phyloP scores from a whole-genome alignment of 2,329 filamentous ascomycete genomes.

The Xylariomycetidae sp. region DNA sequence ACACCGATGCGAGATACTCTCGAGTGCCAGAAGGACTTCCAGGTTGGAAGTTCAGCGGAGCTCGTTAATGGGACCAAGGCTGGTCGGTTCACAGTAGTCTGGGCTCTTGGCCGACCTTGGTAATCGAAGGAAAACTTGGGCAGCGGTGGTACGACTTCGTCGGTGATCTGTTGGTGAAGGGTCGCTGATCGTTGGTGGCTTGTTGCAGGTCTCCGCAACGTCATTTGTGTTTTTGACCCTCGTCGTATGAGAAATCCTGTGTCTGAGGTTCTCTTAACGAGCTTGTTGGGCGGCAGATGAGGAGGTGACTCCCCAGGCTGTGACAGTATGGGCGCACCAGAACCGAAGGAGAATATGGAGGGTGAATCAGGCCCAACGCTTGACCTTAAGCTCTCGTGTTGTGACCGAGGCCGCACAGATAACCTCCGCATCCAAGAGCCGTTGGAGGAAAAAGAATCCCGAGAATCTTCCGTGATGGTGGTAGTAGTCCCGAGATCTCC shows the following conservation, averaged over 20 bases:
- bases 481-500: conserved; percentile 15
- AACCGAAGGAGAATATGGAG: conserved; percentile 63
- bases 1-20: conserved; percentile 22
- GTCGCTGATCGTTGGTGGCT: conserved; percentile 74
- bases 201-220: conserved; percentile 68
- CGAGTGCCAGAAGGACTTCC: conserved; percentile 56
- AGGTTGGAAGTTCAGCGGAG: conserved; percentile 31
- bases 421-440: conserved; percentile 71
- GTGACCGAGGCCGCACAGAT: conserved; percentile 60
- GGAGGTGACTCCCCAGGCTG: conserved; percentile 32
- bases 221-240: conserved; percentile 56
- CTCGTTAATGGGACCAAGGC: too few species aligned
- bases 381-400: conserved; percentile 60
- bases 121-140: conserved; percentile 27
- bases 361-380: conserved; percentile 62
- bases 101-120: conserved; percentile 28
- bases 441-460: conserved; percentile 57
- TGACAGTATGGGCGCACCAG: conserved; percentile 58
- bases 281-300: conserved; percentile 63
- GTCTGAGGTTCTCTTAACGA: conserved; percentile 67
- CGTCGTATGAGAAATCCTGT: conserved; percentile 38
- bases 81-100: conserved; percentile 18
- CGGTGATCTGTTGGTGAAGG: conserved; percentile 46
- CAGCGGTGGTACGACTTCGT: conserved; percentile 17
- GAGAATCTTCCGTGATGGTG: conserved; percentile 37